A percentile compares a stretch with the other conserved stretches of the same genome.
These are phyloP conservation scores for Pseudogymnoascus destructans DNA, from an alignment of 2,329 filamentous ascomycete species.

Conservation along the genomic window DNA sequence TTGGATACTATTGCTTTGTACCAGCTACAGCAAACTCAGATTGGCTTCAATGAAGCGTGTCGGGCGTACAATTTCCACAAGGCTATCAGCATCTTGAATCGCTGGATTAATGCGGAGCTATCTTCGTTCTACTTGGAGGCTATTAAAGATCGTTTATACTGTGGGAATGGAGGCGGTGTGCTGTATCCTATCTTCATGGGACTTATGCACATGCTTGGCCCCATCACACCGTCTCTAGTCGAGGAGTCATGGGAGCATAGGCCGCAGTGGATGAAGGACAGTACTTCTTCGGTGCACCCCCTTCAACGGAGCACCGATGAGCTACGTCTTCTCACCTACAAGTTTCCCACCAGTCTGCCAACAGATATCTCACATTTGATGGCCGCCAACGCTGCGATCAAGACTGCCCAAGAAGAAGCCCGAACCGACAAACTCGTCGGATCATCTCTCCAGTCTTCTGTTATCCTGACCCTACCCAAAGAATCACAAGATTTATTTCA, in stretches of 20 bases:
- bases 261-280: slow-evolving; percentile 47
- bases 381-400: slow-evolving; percentile 49
- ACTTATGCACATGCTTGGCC: slow-evolving; percentile 64
- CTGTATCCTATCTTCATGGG: slow-evolving; percentile 56
- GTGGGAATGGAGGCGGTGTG: slow-evolving; percentile 54
- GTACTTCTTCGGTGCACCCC: slow-evolving; percentile 29
- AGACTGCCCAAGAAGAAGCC: slow-evolving; percentile 60
- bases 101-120: slow-evolving; percentile 69
- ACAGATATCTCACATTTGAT: slow-evolving; percentile 19
- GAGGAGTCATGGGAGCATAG: slow-evolving; percentile 79
- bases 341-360: slow-evolving; percentile 8
- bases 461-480: slow-evolving; percentile 39
- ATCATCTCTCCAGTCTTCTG: slow-evolving; percentile 65
- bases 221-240: slow-evolving; percentile 69
- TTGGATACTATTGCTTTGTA: slow-evolving; percentile 65
- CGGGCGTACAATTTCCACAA: slow-evolving; percentile 70
- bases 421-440: slow-evolving; percentile 60
- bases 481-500: slow-evolving; percentile 23
- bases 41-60: slow-evolving; percentile 51
- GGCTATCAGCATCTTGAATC: slow-evolving; percentile 59
- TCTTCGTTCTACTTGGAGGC: slow-evolving; percentile 92
- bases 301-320: slow-evolving; percentile 27
- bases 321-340: slow-evolving; percentile 11
- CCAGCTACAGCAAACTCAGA: slow-evolving; percentile 55
- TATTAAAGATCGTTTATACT: slow-evolving; percentile 85